Evolutionary conservation across 352 stramenopile genomes (phyloP).

Genomic region (Pythium apleroticum): DNA sequence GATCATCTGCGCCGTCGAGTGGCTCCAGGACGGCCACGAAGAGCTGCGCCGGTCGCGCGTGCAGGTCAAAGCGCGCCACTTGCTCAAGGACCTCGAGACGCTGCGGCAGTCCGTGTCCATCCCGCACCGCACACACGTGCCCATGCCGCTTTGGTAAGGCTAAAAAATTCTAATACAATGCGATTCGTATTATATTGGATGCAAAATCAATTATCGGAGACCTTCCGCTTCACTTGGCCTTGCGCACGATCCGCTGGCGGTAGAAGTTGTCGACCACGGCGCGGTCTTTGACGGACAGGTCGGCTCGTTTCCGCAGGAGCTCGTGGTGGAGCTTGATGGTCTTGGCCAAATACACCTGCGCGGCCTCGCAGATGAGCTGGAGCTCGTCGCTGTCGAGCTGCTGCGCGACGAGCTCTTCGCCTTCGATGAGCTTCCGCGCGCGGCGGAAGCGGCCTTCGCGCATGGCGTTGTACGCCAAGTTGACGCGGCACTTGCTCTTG

Average conservation of each 20-base stretch:
- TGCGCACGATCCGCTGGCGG: slow-evolving; percentile 68
- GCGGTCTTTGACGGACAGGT: slow-evolving; percentile 24
- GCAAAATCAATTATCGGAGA: background rate
- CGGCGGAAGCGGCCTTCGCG: slow-evolving; percentile 61
- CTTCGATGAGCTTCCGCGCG: slow-evolving; percentile 48
- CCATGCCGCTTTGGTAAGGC: slow-evolving; percentile 8
- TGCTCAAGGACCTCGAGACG: slow-evolving; percentile 39
- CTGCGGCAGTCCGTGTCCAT: slow-evolving; percentile 32
- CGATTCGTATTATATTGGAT: too few species aligned
- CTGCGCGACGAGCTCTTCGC: slow-evolving; percentile 45
- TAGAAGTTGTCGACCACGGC: slow-evolving; percentile 77
- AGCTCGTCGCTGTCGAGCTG: slow-evolving; percentile 58
- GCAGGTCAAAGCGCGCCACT: slow-evolving; percentile 37
- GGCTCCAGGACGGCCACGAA: slow-evolving; percentile 47
- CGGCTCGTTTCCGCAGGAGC: slow-evolving; percentile 34
- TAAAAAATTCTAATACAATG: background rate
- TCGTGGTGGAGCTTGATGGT: slow-evolving; percentile 63
- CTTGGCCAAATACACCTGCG: slow-evolving; percentile 66
- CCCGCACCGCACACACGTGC: slow-evolving; percentile 21
- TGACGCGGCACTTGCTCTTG: slow-evolving; percentile 82
- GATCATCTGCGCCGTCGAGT: slow-evolving; percentile 42
- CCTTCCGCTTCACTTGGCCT: slow-evolving; percentile 40
- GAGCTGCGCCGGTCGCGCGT: slow-evolving; percentile 45
- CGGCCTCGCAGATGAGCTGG: slow-evolving; percentile 57
- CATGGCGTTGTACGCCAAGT: slow-evolving; percentile 81